phyloP scores from a whole-genome alignment of 345 rosid species.

The Hibiscus syriacus region DNA sequence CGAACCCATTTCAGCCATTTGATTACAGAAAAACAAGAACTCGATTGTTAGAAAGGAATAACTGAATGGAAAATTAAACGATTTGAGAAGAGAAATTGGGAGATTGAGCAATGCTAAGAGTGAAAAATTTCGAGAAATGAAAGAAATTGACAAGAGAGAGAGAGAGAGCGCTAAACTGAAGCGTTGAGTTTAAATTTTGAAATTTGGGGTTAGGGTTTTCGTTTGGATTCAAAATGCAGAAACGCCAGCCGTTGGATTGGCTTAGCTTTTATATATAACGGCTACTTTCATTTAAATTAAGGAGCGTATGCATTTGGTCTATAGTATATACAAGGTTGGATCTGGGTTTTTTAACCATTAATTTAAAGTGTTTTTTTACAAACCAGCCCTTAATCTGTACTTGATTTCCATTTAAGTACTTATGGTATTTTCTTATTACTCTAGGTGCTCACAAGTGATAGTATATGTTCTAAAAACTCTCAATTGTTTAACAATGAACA shows the following conservation, averaged over 20 bases:
- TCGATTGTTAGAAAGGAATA: background rate
- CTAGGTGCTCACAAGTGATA: too few relatives aligned
- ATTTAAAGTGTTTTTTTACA: too few relatives aligned
- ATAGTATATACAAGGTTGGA: background rate
- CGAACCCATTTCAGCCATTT: background rate
- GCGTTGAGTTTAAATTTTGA: constrained; percentile 3
- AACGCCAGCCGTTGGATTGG: background rate
- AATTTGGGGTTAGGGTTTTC: background rate
- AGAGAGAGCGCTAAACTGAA: background rate
- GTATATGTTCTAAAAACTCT: too few relatives aligned
- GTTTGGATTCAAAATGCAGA: background rate
- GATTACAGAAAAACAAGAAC: background rate
- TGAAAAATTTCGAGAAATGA: background rate
- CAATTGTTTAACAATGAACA: too few relatives aligned
- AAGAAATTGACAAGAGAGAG: background rate
- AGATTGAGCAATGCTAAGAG: background rate
- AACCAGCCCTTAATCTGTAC: too few relatives aligned
- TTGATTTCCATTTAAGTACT: too few relatives aligned
- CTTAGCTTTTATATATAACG: background rate
- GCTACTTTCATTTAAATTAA: background rate
- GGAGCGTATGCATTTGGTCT: background rate
- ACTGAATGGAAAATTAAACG: background rate
- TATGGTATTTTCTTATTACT: too few relatives aligned
- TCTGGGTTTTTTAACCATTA: constrained; percentile 10
- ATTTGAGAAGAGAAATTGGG: background rate